Base-by-base conservation (phyloP, 345 rosid species). In the Laguncularia racemosa region DNA sequence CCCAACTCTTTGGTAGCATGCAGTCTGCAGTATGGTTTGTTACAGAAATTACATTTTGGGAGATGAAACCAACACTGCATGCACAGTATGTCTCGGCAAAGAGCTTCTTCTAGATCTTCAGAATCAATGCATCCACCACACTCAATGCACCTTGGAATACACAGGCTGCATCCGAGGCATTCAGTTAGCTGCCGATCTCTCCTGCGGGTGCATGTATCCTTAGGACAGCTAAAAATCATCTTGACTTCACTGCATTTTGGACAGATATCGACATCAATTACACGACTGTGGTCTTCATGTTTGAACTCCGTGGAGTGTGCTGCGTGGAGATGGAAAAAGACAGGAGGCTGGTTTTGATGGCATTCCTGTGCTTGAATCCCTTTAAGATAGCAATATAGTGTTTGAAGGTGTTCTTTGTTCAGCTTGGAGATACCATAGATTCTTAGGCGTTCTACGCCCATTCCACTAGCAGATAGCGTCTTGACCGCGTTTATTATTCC, bases 31-130 rank as follows among this genome's bases (percentile, higher is more conserved):
- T 84, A 84, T 0, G 95, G 91, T 63, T 71, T 77, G 62, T 89
- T 86, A 48, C 98, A 89, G 48, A 71, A 74, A 47, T 63, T 70
- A 46, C 98, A 92, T 67, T 89, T 89, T 0, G 89, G 81, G 44
- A 89, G 85, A 48, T 19, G 71, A 61, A 85, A 73, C 97, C 98
- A 92, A 58, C 96, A 89, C 4, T 61, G 63, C 46, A 65, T 70
- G 67, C 97, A 89, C 61, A 86, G 23, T 12, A 66, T 45, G 21
- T 83, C 91, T 0, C 46, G 48, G 20, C 93, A 88, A 14, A 72
- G 71, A 33, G 86, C 59, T 57, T 80, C 76, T 19, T 83, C 64
- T 56, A 81, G 85, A 48, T 80, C 91, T 44, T 55, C 16, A 56
- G 81, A 84, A 0, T 69, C 83, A 3, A 80, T 60, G 15, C 95